Evolutionary conservation across 345 rosid genomes (phyloP), one percentile per base, ranked within the genome.

Genomic region (Salix caprea): DNA sequence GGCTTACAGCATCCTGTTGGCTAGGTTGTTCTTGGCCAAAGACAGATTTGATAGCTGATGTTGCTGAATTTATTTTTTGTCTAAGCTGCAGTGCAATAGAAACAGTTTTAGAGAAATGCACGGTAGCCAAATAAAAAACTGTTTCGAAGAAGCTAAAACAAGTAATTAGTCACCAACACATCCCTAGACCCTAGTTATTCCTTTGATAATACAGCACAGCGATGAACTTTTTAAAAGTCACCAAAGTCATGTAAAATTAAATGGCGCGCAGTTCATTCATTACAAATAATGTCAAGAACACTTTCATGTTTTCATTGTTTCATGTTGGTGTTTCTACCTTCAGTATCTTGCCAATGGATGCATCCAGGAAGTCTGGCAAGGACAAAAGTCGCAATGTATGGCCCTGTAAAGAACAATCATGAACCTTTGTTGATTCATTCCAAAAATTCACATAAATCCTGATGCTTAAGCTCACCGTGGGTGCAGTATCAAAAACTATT

Each of bases 401-500:
- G 34, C 97, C 98, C 99, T 96, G 86, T 21, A 73, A 81, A 65
- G 12, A 84, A 67, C 64, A 60, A 65, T 66, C 67, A 28, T 71
- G 48, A 82, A 24, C 50, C 66, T 78, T 34, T 42, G 50, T 39
- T 37, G 52, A 66, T 69, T 48, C 12, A 78, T 67, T 64, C 52
- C 18, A 75, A 37, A 61, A 71, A 56, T 36, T 50, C 30, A 73
- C 67, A 34, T 52, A 44, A 58, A 72, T 36, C 60, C 56, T 18
- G 18, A 64, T 21, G 28, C 26, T 74, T 81, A 68, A 61, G 37
- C 94, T 89, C 80, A 96, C 99, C 78, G 97, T 96, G 48, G 99
- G 99, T 79, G 99, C 98, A 65, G 99, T 96, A 81, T 93, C 99
- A 80, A 93, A 96, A 69, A 96, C 90, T 37, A 96, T 93, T 79